Percentiles rank a stretch among this genome's conserved stretches.
phyloP scores from a whole-genome alignment of 306 rosid genomes.

The Casuarina glauca region DNA sequence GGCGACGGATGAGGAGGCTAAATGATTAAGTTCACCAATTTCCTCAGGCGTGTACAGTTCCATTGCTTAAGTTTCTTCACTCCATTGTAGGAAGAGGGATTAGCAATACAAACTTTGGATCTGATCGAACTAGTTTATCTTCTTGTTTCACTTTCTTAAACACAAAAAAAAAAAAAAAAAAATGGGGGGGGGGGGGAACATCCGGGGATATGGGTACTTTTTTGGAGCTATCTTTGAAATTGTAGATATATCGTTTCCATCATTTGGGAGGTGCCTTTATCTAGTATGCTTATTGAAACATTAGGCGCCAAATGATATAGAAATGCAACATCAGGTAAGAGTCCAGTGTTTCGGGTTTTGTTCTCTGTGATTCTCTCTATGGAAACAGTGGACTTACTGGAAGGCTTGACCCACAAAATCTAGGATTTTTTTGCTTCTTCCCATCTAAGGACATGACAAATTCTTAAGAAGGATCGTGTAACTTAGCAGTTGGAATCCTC shows the following conservation, averaged over 20 bases:
- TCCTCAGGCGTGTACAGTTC: neutral
- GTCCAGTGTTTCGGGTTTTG: neutral
- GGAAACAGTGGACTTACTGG: neutral
- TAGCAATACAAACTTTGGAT: neutral
- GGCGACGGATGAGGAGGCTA: conserved; percentile 27
- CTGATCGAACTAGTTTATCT: too few species aligned
- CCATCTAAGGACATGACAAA: too few species aligned
- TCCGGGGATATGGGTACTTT: neutral
- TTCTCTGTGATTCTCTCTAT: neutral
- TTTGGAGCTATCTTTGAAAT: neutral
- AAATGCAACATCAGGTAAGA: neutral
- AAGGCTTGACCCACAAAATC: neutral
- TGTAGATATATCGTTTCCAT: neutral
- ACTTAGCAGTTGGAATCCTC: too few species aligned
- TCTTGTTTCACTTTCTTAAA: too few species aligned
- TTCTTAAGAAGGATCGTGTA: too few species aligned
- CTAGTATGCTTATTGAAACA: neutral
- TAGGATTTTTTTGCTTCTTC: neutral
- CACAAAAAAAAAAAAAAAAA: too few species aligned
- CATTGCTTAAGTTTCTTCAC: neutral
- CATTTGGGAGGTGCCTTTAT: neutral
- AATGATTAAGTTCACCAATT: conserved; percentile 15
- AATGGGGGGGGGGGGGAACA: too few species aligned
- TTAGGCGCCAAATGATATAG: neutral
- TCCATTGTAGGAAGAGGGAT: neutral